phyloP scores from a whole-genome alignment of 192 early-diverging fungal genomes.

The Rhizophagus prolifer region DNA sequence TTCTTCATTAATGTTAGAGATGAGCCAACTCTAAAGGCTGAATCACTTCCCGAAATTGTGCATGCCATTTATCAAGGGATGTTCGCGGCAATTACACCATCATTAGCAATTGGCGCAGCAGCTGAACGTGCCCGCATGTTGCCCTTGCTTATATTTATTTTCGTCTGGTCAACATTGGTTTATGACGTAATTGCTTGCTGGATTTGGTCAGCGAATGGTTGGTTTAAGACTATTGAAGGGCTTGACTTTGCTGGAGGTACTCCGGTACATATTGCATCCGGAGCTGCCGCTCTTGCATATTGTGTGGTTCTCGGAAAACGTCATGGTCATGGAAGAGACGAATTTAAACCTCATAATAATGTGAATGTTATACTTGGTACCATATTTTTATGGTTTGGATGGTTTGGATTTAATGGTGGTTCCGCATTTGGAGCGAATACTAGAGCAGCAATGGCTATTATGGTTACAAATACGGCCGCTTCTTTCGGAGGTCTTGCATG shows the following conservation, averaged over 20 bases:
- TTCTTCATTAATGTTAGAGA: slow-evolving; percentile 58
- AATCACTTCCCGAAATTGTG: slow-evolving; percentile 58
- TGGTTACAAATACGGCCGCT: slow-evolving; percentile 88
- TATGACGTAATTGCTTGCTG: slow-evolving; percentile 96
- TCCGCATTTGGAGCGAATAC: slow-evolving; percentile 77
- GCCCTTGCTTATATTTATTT: slow-evolving; percentile 86
- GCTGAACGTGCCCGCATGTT: slow-evolving; percentile 87
- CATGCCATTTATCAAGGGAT: slow-evolving; percentile 89
- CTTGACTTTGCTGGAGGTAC: slow-evolving; percentile 97
- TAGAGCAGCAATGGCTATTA: slow-evolving; percentile 84
- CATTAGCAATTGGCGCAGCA: slow-evolving; percentile 88
- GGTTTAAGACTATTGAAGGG: slow-evolving; percentile 77
- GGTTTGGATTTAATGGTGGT: slow-evolving; percentile 97
- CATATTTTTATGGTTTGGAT: slow-evolving; percentile 90
- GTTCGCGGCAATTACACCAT: slow-evolving; percentile 90
- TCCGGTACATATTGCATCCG: slow-evolving; percentile 92
- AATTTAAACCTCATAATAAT: slow-evolving; percentile 86
- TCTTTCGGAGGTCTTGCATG: slow-evolving; percentile 80
- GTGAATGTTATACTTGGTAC: slow-evolving; percentile 91
- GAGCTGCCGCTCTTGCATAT: slow-evolving; percentile 87
- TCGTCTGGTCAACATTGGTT: slow-evolving; percentile 93
- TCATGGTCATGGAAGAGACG: slow-evolving; percentile 66
- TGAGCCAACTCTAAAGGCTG: slow-evolving; percentile 55
- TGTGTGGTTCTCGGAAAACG: slow-evolving; percentile 83
- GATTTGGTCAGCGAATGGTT: slow-evolving; percentile 89